A percentile compares a stretch with the other conserved stretches of the same genome.
These are phyloP conservation scores for Boletus rufocinnamomeus DNA, from an alignment of 768 basidiomycete genomes.

Conservation along the genomic window DNA sequence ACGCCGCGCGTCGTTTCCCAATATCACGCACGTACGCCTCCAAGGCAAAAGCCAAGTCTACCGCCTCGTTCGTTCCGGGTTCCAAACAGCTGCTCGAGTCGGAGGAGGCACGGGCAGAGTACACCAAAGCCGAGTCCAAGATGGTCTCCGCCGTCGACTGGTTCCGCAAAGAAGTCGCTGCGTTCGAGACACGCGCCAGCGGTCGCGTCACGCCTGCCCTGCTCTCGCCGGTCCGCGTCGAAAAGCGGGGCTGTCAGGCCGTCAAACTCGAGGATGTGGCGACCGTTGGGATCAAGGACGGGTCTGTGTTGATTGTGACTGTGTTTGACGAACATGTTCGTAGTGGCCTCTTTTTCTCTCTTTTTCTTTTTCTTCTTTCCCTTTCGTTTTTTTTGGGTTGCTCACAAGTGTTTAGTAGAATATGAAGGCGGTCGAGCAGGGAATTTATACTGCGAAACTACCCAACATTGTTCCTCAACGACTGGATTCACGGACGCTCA, in stretches of 20 bases:
- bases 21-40: constrained; percentile 30
- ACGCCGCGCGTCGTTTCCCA: not conserved
- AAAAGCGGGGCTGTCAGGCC: constrained; percentile 40
- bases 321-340: constrained; percentile 79
- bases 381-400: constrained; percentile 2
- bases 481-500: constrained; percentile 69
- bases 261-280: constrained; percentile 68
- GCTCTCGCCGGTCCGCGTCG: constrained; percentile 67
- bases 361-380: constrained; percentile 15
- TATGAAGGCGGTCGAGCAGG: constrained; percentile 73
- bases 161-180: constrained; percentile 77
- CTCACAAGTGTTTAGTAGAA: constrained; percentile 51
- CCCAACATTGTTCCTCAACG: constrained; percentile 73
- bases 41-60: constrained; percentile 44
- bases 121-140: constrained; percentile 58
- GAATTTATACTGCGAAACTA: constrained; percentile 72
- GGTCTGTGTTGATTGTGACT: constrained; percentile 69
- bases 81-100: constrained; percentile 64
- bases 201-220: constrained; percentile 77
- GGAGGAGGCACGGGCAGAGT: constrained; percentile 56
- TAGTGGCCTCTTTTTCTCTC: constrained; percentile 4
- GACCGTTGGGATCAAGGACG: constrained; percentile 80
- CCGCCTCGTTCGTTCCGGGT: constrained; percentile 62
- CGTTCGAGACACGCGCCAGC: constrained; percentile 65
- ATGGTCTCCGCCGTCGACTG: constrained; percentile 71